Percentiles rank a stretch among this genome's conserved stretches.
phyloP scores from a whole-genome alignment of 1,139 yeast species.

The Debaryomyces sp. region DNA sequence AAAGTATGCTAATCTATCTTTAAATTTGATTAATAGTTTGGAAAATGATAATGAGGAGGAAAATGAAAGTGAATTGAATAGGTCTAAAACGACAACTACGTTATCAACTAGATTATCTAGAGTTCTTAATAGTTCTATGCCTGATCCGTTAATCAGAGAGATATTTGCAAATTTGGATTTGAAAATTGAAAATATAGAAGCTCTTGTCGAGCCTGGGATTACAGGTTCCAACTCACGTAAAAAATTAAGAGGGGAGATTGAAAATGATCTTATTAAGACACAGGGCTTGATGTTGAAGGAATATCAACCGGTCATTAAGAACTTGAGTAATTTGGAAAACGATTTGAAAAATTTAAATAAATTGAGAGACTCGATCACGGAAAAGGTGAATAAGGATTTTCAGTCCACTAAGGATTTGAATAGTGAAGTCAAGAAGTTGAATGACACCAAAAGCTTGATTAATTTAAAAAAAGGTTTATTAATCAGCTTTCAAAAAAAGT shows the following conservation, averaged over 20 bases:
- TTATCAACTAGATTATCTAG: constrained; percentile 52
- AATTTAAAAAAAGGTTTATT: constrained; percentile 58
- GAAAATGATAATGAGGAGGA: constrained; percentile 8
- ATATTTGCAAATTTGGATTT: constrained; percentile 52
- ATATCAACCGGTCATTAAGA: constrained; percentile 58
- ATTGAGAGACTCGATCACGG: constrained; percentile 34
- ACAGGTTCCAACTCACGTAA: constrained; percentile 61
- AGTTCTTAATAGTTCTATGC: constrained; percentile 49
- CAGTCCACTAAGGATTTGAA: constrained; percentile 27
- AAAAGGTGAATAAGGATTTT: constrained; percentile 33
- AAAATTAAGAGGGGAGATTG: constrained; percentile 67
- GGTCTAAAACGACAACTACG: constrained; percentile 16
- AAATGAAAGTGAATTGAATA: constrained; percentile 5
- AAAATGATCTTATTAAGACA: constrained; percentile 66
- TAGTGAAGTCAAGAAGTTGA: constrained; percentile 41
- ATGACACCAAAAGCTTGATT: constrained; percentile 43
- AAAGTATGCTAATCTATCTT: constrained; percentile 41
- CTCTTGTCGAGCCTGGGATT: constrained; percentile 54
- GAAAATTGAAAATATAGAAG: constrained; percentile 31
- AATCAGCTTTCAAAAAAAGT: constrained; percentile 60
- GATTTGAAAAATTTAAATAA: constrained; percentile 44
- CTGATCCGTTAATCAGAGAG: constrained; percentile 52
- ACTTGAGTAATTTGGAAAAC: constrained; percentile 45
- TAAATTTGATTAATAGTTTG: constrained; percentile 22
- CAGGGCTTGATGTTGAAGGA: constrained; percentile 62